Conservation (phyloP, 2,329 filamentous ascomycete species). For the Biscogniauxia sp. region DNA sequence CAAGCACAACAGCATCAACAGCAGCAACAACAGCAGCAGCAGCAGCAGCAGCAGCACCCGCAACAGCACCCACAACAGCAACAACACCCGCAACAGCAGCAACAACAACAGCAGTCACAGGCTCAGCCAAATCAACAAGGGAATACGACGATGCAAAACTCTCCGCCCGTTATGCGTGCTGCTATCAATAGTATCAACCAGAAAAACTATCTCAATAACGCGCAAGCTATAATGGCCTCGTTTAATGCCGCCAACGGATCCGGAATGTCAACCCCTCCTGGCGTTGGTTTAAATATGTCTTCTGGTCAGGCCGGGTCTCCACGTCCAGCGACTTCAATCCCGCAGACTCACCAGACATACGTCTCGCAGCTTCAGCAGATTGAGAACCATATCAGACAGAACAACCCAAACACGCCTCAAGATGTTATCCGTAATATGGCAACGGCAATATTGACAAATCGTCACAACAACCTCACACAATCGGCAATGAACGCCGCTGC, state of each 20-base stretch:
- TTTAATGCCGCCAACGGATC: conserved; percentile 44
- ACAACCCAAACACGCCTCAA: conserved; percentile 49
- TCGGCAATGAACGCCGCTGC: conserved; percentile 56
- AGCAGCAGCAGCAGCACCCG: conserved; percentile 31
- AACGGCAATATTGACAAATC: conserved; percentile 44
- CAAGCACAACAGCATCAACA: conserved; percentile 39
- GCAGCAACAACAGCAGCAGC: conserved; percentile 36
- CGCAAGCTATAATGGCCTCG: conserved; percentile 51
- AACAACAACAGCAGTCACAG: conserved; percentile 27
- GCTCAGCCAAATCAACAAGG: conserved; percentile 36
- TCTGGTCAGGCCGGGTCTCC: conserved; percentile 44
- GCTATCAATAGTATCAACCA: conserved; percentile 47
- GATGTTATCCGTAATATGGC: conserved; percentile 52
- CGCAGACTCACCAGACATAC: conserved; percentile 46
- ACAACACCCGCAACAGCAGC: conserved; percentile 25
- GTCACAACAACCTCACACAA: conserved; percentile 36
- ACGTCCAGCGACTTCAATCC: conserved; percentile 40
- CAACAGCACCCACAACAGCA: conserved; percentile 26
- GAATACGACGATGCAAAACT: conserved; percentile 33
- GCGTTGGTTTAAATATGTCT: conserved; percentile 46
- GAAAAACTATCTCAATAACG: conserved; percentile 51
- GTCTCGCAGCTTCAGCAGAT: conserved; percentile 50
- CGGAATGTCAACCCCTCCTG: conserved; percentile 44
- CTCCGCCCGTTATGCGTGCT: conserved; percentile 43
- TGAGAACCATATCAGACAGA: conserved; percentile 50